These are phyloP conservation scores for Tothia fuscella DNA, from an alignment of 2,329 filamentous ascomycete genomes.

Conservation along the genomic window DNA sequence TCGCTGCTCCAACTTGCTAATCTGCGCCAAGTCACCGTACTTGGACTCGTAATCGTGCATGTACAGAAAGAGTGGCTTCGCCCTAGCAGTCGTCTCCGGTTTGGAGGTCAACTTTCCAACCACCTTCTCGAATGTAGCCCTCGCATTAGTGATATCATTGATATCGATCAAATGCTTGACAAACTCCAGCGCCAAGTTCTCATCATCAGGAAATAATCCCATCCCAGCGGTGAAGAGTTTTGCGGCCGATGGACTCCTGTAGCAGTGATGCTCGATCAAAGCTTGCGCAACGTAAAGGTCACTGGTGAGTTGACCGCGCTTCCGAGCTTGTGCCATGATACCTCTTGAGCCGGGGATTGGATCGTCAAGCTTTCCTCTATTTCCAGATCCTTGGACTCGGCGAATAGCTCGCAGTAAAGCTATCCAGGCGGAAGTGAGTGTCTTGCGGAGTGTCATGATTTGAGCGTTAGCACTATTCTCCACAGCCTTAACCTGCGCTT, in stretches of 20 bases:
- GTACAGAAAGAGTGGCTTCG: conserved; percentile 77
- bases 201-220: conserved; percentile 87
- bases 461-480: conserved; percentile 59
- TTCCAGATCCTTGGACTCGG: conserved; percentile 75
- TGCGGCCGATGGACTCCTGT: conserved; percentile 81
- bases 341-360: conserved; percentile 62
- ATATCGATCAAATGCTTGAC: conserved; percentile 71
- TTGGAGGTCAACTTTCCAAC: conserved; percentile 72
- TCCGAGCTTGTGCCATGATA: conserved; percentile 80
- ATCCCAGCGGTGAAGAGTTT: conserved; percentile 95
- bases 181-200: conserved; percentile 88
- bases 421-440: conserved; percentile 90
- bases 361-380: conserved; percentile 51
- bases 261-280: conserved; percentile 87
- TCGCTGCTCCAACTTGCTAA: conserved; percentile 78
- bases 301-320: conserved; percentile 76
- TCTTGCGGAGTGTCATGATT: conserved; percentile 64
- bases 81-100: conserved; percentile 58
- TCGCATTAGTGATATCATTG: conserved; percentile 53
- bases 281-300: conserved; percentile 93
- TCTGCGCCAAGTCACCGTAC: conserved; percentile 84
- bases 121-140: conserved; percentile 91
- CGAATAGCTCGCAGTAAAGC: conserved; percentile 88
- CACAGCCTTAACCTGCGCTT: conserved; percentile 44
- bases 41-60: conserved; percentile 93